phyloP scores from a whole-genome alignment of 495 filamentous ascomycete genomes.

The Aspergillus sparsus region DNA sequence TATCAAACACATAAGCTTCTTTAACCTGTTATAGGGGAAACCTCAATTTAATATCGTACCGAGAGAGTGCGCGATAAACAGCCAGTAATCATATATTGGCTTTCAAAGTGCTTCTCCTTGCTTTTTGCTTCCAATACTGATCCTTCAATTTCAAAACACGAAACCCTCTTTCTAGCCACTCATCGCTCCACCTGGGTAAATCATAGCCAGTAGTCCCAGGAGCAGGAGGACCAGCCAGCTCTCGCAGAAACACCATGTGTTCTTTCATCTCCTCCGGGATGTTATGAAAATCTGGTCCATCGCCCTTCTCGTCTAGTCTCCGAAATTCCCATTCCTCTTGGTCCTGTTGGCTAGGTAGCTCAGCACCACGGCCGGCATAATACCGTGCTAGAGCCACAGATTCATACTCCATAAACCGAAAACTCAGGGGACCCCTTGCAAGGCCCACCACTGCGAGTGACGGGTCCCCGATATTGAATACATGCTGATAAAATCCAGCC shows the following conservation, averaged over 20 bases:
- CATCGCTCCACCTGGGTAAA: constrained; percentile 41
- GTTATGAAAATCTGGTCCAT: constrained; percentile 43
- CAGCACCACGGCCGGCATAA: constrained; percentile 40
- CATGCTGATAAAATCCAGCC: constrained; percentile 33
- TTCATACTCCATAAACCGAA: constrained; percentile 56
- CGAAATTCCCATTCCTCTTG: constrained; percentile 50
- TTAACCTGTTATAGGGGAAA: too few species aligned
- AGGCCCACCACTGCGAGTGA: constrained; percentile 34
- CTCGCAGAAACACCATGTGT: constrained; percentile 47
- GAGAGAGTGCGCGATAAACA: background rate
- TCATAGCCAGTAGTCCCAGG: constrained; percentile 37
- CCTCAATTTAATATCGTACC: too few species aligned
- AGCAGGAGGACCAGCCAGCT: constrained; percentile 43
- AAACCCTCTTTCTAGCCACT: constrained; percentile 35
- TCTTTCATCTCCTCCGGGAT: constrained; percentile 51
- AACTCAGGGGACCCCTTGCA: constrained; percentile 49
- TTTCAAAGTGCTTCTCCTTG: background rate
- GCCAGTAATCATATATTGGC: constrained; percentile 1
- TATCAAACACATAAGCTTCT: too few species aligned
- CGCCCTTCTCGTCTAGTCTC: constrained; percentile 42
- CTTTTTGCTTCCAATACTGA: constrained; percentile 24
- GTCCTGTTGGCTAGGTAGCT: constrained; percentile 36
- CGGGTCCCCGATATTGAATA: constrained; percentile 34
- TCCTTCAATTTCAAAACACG: constrained; percentile 28
- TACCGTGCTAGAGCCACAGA: constrained; percentile 52